A percentile compares a stretch with the other conserved stretches of the same genome.
Evolutionary conservation across 2,329 filamentous ascomycete species (phyloP).

Genomic region (Diatrype stigma): DNA sequence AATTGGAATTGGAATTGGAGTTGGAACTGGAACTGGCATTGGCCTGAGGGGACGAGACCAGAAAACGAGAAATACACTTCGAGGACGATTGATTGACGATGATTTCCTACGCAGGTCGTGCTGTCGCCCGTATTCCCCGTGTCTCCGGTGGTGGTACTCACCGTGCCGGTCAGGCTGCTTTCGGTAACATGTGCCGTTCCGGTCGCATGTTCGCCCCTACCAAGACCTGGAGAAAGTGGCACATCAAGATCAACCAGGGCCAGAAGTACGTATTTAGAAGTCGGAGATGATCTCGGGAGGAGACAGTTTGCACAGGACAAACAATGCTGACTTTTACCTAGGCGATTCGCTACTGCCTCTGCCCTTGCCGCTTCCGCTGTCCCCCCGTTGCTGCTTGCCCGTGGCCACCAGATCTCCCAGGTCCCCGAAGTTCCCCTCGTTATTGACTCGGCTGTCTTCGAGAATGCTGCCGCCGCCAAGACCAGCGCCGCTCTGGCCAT

Average conservation of each 20-base stretch:
- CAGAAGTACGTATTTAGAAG: slow-evolving; percentile 68
- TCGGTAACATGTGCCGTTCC: slow-evolving; percentile 99
- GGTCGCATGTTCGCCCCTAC: slow-evolving; percentile 99
- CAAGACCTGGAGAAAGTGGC: slow-evolving; percentile 99
- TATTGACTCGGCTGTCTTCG: slow-evolving; percentile 85
- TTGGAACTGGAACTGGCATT: no score
- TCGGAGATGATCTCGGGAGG: background rate
- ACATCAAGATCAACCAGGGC: slow-evolving; percentile 99
- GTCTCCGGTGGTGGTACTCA: slow-evolving; percentile 99
- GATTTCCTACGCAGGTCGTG: slow-evolving; percentile 64
- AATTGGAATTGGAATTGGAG: no score
- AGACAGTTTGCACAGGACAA: background rate
- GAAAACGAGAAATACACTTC: no score
- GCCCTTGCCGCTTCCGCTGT: slow-evolving; percentile 95
- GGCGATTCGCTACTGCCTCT: slow-evolving; percentile 96
- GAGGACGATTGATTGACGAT: slow-evolving; percentile 10
- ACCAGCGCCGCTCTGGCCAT: slow-evolving; percentile 83
- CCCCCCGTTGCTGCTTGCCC: slow-evolving; percentile 90
- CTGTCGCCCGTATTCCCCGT: slow-evolving; percentile 99
- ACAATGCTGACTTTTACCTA: slow-evolving; percentile 31
- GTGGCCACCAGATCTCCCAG: slow-evolving; percentile 89
- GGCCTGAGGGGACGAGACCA: background rate
- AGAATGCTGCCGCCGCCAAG: slow-evolving; percentile 75
- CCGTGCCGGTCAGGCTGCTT: slow-evolving; percentile 99
- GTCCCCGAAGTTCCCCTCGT: slow-evolving; percentile 97